These are phyloP conservation scores for Arabidopsis arenosa DNA, from an alignment of 345 rosid genomes.

Conservation along the genomic window DNA sequence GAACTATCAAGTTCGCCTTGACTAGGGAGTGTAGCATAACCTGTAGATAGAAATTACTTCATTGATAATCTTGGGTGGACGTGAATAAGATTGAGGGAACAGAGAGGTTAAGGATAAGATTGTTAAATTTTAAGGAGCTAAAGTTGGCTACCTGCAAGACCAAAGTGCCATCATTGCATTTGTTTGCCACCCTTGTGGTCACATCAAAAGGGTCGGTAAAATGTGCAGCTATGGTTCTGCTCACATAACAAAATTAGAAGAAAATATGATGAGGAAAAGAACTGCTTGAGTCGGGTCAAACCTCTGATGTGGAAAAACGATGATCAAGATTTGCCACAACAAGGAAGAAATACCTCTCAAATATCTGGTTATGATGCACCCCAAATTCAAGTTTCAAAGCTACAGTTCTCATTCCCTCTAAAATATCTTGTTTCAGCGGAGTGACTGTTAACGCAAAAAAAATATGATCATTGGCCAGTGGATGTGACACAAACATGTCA, in stretches of 20 bases:
- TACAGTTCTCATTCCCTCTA: slow-evolving; percentile 97
- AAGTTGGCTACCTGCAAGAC: slow-evolving; percentile 76
- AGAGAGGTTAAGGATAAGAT: slow-evolving; percentile 17
- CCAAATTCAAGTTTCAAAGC: slow-evolving; percentile 98
- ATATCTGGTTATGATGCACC: slow-evolving; percentile 81
- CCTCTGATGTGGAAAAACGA: slow-evolving; percentile 7
- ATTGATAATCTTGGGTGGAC: slow-evolving; percentile 21
- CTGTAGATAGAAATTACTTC: slow-evolving; percentile 48
- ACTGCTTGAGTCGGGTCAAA: slow-evolving; percentile 2
- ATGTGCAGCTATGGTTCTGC: slow-evolving; percentile 94
- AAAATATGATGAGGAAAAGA: slow-evolving; percentile 21
- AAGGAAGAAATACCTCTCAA: slow-evolving; percentile 70
- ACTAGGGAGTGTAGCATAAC: slow-evolving; percentile 89
- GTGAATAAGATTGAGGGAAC: slow-evolving; percentile 18
- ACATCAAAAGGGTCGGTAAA: slow-evolving; percentile 94
- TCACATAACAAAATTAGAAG: slow-evolving; percentile 37
- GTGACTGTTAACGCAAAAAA: slow-evolving; percentile 55
- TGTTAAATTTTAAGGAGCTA: background rate
- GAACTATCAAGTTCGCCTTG: slow-evolving; percentile 78
- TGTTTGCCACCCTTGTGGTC: slow-evolving; percentile 77
- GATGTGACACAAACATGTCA: slow-evolving; percentile 38
- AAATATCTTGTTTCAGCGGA: slow-evolving; percentile 72
- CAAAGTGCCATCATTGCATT: slow-evolving; percentile 79
- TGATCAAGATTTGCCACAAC: slow-evolving; percentile 28
- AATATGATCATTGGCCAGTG: slow-evolving; percentile 30